Evolutionary conservation across 192 early-diverging fungal genomes (phyloP), one percentile per base, ranked within the genome.

Genomic region (Entomortierella chlamydospora): DNA sequence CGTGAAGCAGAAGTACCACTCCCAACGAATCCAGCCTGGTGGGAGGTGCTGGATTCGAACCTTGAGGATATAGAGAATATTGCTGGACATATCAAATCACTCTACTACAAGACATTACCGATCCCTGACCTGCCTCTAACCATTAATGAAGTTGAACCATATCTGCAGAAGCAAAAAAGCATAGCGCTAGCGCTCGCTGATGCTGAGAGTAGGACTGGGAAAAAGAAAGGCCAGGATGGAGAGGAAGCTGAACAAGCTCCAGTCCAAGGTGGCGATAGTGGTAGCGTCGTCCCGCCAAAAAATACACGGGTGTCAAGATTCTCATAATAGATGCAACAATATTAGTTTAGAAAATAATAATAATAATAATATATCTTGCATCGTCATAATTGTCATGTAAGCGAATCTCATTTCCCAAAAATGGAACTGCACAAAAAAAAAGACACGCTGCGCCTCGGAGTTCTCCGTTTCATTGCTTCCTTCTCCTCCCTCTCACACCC

Each of bases 21-120:
- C 47, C 96, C 97, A 2, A 84, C 69, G 13, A 65, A 70, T 18
- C 93, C 96, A 28, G 86, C 94, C 1, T 98, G 96, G 96, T 96
- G 94, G 93, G 84, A 87, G 25, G 83, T 97, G 8, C 94, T 96
- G 84, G 96, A 96, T 61, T 83, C 91, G 11, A 82, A 84, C 15
- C 63, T 86, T 15, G 88, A 91, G 37, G 96, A 98, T 61, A 85
- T 89, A 28, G 78, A 83, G 58, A 83, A 84, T 33, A 88, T 91
- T 41, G 87, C 91, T 18, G 84, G 84, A 45, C 84, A 91, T 42
- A 89, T 92, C 39, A 73, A 82, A 61, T 82, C 88, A 20, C 80
- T 93, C 4, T 93, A 93, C 63, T 78, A 84, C 61, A 82, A 69
- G 41, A 62, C 65, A 7, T 68, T 83, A 33, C 86, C 87, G 22